Evolutionary conservation across 2,329 filamentous ascomycete species (phyloP).

Genomic region (Tolypocladium ovalisporum): DNA sequence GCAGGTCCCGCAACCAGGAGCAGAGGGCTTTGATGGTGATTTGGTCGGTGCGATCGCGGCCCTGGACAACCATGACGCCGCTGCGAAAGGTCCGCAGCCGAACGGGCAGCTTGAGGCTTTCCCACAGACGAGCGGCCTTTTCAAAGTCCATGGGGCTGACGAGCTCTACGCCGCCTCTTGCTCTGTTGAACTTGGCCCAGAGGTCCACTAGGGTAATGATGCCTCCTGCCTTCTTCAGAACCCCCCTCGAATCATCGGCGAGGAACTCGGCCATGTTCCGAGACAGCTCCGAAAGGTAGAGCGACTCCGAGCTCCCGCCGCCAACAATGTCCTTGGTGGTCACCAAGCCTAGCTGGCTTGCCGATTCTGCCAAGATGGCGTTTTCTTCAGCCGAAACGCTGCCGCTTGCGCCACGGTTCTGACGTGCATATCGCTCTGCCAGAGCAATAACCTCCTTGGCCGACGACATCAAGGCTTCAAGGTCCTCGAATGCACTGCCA

Average conservation of each 20-base stretch:
- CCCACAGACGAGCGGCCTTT: conserved; percentile 81
- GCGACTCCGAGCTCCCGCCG: conserved; percentile 61
- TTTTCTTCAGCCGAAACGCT: conserved; percentile 59
- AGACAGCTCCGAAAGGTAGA: conserved; percentile 82
- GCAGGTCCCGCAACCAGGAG: conserved; percentile 66
- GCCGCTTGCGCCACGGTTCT: conserved; percentile 45
- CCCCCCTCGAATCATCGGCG: conserved; percentile 70
- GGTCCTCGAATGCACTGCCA: conserved; percentile 86
- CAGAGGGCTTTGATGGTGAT: conserved; percentile 71
- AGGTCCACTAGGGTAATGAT: conserved; percentile 85
- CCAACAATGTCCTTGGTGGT: conserved; percentile 91
- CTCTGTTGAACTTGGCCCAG: conserved; percentile 91
- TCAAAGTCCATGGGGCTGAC: conserved; percentile 88
- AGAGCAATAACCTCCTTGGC: conserved; percentile 93
- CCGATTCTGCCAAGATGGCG: conserved; percentile 66
- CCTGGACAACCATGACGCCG: conserved; percentile 88
- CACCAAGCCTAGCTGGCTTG: conserved; percentile 71
- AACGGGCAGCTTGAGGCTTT: conserved; percentile 74
- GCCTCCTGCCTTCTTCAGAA: conserved; percentile 70
- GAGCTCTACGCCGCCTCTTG: conserved; percentile 84
- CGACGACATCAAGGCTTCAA: conserved; percentile 94
- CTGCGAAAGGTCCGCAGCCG: conserved; percentile 82
- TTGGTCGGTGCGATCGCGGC: conserved; percentile 78
- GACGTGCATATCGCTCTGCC: conserved; percentile 74
- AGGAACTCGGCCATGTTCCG: conserved; percentile 81